Evolutionary conservation across 2,329 filamentous ascomycete genomes (phyloP).

Genomic region (Drechslerella dactyloides): DNA sequence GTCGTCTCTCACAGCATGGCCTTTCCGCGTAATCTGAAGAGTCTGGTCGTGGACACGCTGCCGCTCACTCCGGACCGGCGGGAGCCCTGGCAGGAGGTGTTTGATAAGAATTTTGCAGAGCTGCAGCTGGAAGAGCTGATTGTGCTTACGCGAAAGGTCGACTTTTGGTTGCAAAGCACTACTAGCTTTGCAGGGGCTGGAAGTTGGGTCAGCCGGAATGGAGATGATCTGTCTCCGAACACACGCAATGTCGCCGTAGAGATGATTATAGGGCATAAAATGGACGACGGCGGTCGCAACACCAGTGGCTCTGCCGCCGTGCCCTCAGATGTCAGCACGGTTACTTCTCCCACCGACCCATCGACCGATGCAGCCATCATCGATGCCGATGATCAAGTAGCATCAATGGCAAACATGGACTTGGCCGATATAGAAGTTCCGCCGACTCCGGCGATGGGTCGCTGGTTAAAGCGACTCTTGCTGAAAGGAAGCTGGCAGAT

Average conservation of each 20-base stretch:
- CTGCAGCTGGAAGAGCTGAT: conserved; percentile 36
- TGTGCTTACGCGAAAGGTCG: conserved; percentile 31
- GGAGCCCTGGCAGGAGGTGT: conserved; percentile 42
- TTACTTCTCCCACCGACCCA: neutral
- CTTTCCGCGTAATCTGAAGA: conserved; percentile 44
- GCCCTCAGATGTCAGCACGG: neutral
- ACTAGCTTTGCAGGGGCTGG: neutral
- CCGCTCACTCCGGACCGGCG: conserved; percentile 30
- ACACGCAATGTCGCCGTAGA: conserved; percentile 35
- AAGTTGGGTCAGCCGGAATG: conserved; percentile 16
- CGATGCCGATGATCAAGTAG: neutral
- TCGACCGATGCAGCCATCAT: neutral
- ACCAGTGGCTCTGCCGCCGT: neutral
- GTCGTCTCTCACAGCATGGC: conserved; percentile 9
- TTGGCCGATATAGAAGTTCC: neutral
- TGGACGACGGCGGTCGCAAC: neutral
- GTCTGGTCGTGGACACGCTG: conserved; percentile 38
- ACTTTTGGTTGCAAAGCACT: conserved; percentile 33
- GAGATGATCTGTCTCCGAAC: conserved; percentile 34
- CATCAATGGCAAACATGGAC: too few species aligned
- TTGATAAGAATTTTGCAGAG: conserved; percentile 28
- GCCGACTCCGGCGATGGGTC: conserved; percentile 21
- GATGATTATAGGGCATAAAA: conserved; percentile 22
- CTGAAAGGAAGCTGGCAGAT: conserved; percentile 44
- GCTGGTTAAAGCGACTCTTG: conserved; percentile 37